Evolutionary conservation across 73 alveolate genomes (phyloP).

Genomic region (Uronychia binucleata): DNA sequence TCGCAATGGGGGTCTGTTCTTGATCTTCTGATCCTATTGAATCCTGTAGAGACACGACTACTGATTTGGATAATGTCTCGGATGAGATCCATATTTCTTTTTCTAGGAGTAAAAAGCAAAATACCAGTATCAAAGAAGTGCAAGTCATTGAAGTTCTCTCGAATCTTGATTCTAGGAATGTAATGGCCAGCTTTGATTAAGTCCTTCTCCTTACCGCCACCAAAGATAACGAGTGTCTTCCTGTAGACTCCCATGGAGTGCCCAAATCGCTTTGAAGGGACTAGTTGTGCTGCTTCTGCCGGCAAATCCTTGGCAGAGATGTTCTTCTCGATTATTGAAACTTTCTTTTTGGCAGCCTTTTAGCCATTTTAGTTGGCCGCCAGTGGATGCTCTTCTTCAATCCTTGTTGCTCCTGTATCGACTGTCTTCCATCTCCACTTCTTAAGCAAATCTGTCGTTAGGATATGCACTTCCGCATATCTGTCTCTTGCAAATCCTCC

Average conservation of each 20-base stretch:
- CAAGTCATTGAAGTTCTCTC: slow-evolving; percentile 15
- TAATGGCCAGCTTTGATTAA: not conserved
- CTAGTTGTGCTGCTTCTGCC: not conserved
- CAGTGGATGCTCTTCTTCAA: not conserved
- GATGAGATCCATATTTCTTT: not conserved
- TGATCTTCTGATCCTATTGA: not conserved
- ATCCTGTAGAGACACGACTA: slow-evolving; percentile 2
- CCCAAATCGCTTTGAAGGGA: slow-evolving; percentile 16
- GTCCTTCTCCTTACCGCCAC: slow-evolving; percentile 4
- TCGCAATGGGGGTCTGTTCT: not conserved
- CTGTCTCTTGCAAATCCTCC: not conserved
- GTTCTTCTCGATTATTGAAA: not conserved
- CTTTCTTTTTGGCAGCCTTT: not conserved
- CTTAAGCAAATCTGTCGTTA: not conserved
- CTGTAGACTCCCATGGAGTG: slow-evolving; percentile 9
- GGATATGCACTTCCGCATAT: not conserved
- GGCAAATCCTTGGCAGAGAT: not conserved
- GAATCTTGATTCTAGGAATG: not conserved
- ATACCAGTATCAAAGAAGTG: slow-evolving; percentile 1
- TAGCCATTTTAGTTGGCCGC: not conserved
- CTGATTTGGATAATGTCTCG: not conserved
- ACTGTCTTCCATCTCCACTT: not conserved
- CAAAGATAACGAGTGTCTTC: slow-evolving; percentile 6
- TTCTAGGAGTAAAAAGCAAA: not conserved
- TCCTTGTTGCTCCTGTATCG: not conserved